A percentile compares a stretch with the other conserved stretches of the same genome.
Evolutionary conservation across 768 basidiomycete species (phyloP).

Genomic region (Boletus bicolor): DNA sequence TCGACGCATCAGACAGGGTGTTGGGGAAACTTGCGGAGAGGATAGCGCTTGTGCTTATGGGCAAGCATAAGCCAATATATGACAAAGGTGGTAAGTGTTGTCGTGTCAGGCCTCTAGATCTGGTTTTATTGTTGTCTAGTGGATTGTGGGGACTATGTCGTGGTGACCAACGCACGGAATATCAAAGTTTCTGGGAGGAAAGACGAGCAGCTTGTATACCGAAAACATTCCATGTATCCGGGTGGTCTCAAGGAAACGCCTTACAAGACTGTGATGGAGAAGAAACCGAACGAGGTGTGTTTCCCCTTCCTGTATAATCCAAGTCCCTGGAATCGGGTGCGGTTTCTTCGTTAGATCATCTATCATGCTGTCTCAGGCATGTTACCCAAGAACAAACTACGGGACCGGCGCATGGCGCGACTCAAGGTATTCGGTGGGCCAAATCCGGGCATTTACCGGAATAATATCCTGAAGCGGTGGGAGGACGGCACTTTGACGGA

Average conservation of each 20-base stretch:
- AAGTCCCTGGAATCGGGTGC: background rate
- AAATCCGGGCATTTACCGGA: constrained; percentile 72
- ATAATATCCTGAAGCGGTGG: constrained; percentile 80
- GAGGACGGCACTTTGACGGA: constrained; percentile 70
- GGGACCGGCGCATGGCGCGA: constrained; percentile 82
- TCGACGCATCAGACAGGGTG: constrained; percentile 86
- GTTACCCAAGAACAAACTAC: constrained; percentile 96
- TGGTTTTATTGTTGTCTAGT: constrained; percentile 44
- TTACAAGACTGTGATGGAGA: constrained; percentile 78
- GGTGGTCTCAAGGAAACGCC: constrained; percentile 92
- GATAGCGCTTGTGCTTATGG: constrained; percentile 95
- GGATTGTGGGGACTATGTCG: constrained; percentile 97
- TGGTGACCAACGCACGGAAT: constrained; percentile 85
- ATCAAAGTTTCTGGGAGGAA: constrained; percentile 90
- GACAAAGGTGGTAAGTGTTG: constrained; percentile 75
- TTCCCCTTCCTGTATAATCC: background rate
- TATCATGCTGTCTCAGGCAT: constrained; percentile 95
- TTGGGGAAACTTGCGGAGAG: constrained; percentile 92
- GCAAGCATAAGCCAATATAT: constrained; percentile 97
- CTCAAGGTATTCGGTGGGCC: constrained; percentile 83
- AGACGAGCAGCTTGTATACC: constrained; percentile 79
- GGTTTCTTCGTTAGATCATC: constrained; percentile 64
- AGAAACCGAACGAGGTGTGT: constrained; percentile 86
- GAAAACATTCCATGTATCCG: constrained; percentile 88
- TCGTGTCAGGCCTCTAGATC: background rate